These are phyloP conservation scores for Fusarium veterinarium DNA, from an alignment of 2,329 filamentous ascomycete genomes.

Conservation along the genomic window DNA sequence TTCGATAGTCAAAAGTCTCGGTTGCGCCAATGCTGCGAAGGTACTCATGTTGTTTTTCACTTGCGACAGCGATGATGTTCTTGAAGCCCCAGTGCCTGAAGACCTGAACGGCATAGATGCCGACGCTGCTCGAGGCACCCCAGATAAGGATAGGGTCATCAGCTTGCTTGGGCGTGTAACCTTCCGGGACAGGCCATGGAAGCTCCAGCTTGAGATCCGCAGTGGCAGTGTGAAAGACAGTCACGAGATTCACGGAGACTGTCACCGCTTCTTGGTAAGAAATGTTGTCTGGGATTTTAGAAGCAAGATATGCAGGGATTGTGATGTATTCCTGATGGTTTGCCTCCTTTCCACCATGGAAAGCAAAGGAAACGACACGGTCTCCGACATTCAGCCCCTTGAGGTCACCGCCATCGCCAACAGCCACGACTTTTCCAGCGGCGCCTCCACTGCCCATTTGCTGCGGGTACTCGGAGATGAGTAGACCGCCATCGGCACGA, in stretches of 20 bases:
- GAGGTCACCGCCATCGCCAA: slow-evolving; percentile 55
- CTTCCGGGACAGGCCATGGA: slow-evolving; percentile 66
- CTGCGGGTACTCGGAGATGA: slow-evolving; percentile 61
- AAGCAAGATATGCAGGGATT: slow-evolving; percentile 60
- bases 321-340: slow-evolving; percentile 68
- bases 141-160: slow-evolving; percentile 60
- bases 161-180: slow-evolving; percentile 51
- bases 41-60: slow-evolving; percentile 57
- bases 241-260: slow-evolving; percentile 68
- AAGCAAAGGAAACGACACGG: slow-evolving; percentile 66
- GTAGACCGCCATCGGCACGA: slow-evolving; percentile 68
- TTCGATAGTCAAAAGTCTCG: slow-evolving; percentile 60
- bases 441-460: slow-evolving; percentile 62
- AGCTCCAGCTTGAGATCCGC: slow-evolving; percentile 63
- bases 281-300: slow-evolving; percentile 56
- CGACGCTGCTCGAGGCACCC: slow-evolving; percentile 65
- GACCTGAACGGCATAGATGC: slow-evolving; percentile 62
- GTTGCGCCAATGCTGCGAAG: slow-evolving; percentile 58
- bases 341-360: slow-evolving; percentile 58
- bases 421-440: slow-evolving; percentile 64
- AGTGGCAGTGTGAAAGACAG: slow-evolving; percentile 65
- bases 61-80: slow-evolving; percentile 61
- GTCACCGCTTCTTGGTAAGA: slow-evolving; percentile 61
- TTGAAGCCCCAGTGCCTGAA: slow-evolving; percentile 64
- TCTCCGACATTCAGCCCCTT: slow-evolving; percentile 63